Conservation (phyloP, 1,284 basidiomycete genomes). For the Schizophyllum amplum region DNA sequence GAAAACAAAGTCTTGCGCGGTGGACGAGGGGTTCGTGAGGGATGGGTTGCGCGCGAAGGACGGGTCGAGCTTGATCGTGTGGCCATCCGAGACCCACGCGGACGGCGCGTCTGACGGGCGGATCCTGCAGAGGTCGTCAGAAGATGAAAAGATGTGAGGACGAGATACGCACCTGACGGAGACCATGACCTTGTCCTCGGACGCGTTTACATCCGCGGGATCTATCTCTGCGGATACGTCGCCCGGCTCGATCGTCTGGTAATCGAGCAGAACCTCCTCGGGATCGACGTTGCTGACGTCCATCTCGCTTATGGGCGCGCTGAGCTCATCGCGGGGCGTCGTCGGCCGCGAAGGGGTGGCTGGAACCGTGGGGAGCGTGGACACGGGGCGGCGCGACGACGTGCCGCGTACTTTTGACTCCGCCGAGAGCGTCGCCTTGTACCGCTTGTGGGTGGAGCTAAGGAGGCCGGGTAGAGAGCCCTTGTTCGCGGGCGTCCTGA, state of each 20-base stretch:
- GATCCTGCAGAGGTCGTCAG: slow-evolving; percentile 37
- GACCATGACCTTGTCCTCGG: slow-evolving; percentile 82
- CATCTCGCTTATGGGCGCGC: slow-evolving; percentile 52
- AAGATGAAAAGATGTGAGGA: background rate
- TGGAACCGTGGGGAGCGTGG: slow-evolving; percentile 37
- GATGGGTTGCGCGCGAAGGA: slow-evolving; percentile 33
- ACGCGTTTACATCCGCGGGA: slow-evolving; percentile 37
- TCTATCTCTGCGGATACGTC: slow-evolving; percentile 64
- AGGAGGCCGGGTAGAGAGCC: slow-evolving; percentile 33
- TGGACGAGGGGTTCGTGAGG: slow-evolving; percentile 18
- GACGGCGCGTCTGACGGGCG: slow-evolving; percentile 51
- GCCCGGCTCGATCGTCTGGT: slow-evolving; percentile 55
- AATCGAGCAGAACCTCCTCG: slow-evolving; percentile 69
- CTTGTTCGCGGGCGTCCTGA: background rate
- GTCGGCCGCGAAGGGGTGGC: slow-evolving; percentile 43
- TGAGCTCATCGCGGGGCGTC: slow-evolving; percentile 30
- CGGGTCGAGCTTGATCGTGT: slow-evolving; percentile 51
- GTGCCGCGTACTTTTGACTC: slow-evolving; percentile 43
- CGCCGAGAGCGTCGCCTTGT: slow-evolving; percentile 54
- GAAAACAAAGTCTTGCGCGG: slow-evolving; percentile 48
- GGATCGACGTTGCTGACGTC: slow-evolving; percentile 71
- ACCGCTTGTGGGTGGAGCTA: slow-evolving; percentile 51
- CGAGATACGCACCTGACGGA: slow-evolving; percentile 59
- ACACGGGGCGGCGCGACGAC: slow-evolving; percentile 19
- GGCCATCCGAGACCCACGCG: slow-evolving; percentile 42